A percentile compares a stretch with the other conserved stretches of the same genome.
These are phyloP conservation scores for Tolypocladium amazonense DNA, from an alignment of 2,329 filamentous ascomycete genomes.

Conservation along the genomic window DNA sequence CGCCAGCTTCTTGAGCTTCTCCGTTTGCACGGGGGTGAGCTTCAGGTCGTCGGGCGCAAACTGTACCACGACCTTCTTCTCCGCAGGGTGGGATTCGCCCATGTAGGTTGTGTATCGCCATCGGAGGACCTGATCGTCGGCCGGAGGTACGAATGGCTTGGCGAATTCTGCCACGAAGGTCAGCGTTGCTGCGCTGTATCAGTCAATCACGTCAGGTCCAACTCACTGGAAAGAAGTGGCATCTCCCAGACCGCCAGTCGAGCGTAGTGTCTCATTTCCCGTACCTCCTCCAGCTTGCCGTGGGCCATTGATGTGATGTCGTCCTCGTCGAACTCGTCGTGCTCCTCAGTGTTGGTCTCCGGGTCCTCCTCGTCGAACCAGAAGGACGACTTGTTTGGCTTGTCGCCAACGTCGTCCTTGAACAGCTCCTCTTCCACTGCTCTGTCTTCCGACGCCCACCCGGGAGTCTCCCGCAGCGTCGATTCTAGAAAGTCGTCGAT, in stretches of 20 bases:
- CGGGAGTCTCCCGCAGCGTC: constrained; percentile 15
- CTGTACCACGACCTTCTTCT: constrained; percentile 89
- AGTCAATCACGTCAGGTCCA: too few relatives aligned
- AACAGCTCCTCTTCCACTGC: constrained; percentile 19
- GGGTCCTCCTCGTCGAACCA: constrained; percentile 41
- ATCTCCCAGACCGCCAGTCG: constrained; percentile 90
- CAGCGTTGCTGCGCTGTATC: constrained; percentile 2
- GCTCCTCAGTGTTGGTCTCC: constrained; percentile 39
- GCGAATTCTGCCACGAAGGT: constrained; percentile 53
- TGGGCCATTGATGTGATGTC: constrained; percentile 79
- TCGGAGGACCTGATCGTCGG: constrained; percentile 59
- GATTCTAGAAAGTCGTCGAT: constrained; percentile 21
- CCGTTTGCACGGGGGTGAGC: constrained; percentile 55
- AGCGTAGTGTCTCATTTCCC: constrained; percentile 81
- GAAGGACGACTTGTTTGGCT: constrained; percentile 27
- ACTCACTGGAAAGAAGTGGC: constrained; percentile 77
- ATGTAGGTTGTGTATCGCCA: constrained; percentile 97
- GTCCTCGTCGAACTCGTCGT: constrained; percentile 61
- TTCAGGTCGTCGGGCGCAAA: constrained; percentile 67
- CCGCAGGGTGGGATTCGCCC: constrained; percentile 83
- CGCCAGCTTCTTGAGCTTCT: constrained; percentile 79
- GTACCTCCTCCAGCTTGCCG: constrained; percentile 75
- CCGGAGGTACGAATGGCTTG: constrained; percentile 68
- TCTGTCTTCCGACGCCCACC: constrained; percentile 20
- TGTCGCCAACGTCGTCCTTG: constrained; percentile 19